Conservation (phyloP, 345 rosid species). For the Raphanus sativus region DNA sequence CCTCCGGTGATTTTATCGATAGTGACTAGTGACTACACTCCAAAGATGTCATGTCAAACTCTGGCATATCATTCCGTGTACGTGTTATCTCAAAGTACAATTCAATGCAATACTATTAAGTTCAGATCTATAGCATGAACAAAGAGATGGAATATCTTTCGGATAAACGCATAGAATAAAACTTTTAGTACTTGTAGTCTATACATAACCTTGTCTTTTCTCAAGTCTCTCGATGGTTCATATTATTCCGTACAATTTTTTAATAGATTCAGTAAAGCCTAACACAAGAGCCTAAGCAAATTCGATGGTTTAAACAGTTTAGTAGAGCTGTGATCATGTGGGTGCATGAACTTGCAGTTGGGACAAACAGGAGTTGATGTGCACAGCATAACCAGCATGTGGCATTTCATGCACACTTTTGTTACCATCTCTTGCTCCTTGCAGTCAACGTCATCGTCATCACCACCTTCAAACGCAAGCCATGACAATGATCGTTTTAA, state of each 20-base stretch:
- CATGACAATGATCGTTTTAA: constrained; percentile 42
- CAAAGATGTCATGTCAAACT: constrained; percentile 4
- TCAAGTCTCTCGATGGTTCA: constrained; percentile 20
- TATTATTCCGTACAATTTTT: constrained; percentile 16
- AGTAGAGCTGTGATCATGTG: constrained; percentile 52
- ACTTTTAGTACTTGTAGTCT: constrained; percentile 18
- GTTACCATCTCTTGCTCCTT: constrained; percentile 70
- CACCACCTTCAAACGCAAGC: constrained; percentile 45
- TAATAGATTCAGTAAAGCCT: constrained; percentile 20
- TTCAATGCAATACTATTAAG: neutral
- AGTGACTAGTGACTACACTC: constrained; percentile 27
- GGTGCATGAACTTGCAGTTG: constrained; percentile 90
- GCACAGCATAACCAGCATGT: constrained; percentile 84
- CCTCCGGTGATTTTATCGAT: constrained; percentile 1
- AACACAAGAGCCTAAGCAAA: constrained; percentile 61
- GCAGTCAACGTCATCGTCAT: constrained; percentile 39
- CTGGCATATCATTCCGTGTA: neutral
- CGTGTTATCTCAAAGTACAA: constrained; percentile 21
- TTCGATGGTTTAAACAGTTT: constrained; percentile 48
- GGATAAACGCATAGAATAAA: constrained; percentile 14
- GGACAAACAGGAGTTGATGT: constrained; percentile 80
- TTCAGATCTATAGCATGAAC: constrained; percentile 6
- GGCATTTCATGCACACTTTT: constrained; percentile 70
- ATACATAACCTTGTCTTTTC: constrained; percentile 26
- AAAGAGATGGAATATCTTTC: constrained; percentile 1